These are phyloP conservation scores for Roridomyces roridus DNA, from an alignment of 768 basidiomycete genomes.

Conservation along the genomic window DNA sequence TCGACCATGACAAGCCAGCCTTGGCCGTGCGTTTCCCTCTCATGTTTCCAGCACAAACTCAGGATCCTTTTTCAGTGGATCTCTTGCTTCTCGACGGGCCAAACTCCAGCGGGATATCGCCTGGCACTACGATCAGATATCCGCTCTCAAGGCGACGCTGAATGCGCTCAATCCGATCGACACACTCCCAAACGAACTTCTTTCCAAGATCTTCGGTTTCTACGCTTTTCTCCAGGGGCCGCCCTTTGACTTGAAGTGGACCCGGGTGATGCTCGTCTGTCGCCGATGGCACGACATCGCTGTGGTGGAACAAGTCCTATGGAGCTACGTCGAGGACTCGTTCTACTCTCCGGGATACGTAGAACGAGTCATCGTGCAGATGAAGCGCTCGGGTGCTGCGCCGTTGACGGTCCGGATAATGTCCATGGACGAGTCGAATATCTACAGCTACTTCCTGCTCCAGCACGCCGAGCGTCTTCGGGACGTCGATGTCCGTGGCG, in stretches of 20 bases:
- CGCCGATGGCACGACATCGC: conserved; percentile 5
- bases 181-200: conserved; percentile 7
- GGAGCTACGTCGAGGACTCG: background rate
- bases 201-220: background rate
- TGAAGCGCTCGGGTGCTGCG: background rate
- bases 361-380: background rate
- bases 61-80: no score
- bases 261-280: conserved; percentile 5
- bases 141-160: background rate
- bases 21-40: no score
- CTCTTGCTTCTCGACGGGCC: no score
- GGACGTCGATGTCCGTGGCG: background rate
- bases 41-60: no score
- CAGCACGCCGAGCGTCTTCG: background rate
- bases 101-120: background rate
- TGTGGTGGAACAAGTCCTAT: background rate
- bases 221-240: background rate
- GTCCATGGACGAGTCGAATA: background rate
- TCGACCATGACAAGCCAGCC: no score
- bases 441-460: background rate
- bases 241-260: conserved; percentile 1
- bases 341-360: background rate
- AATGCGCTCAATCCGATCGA: background rate
- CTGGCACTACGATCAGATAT: conserved; percentile 6
- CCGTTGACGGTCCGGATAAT: conserved; percentile 1